Evolutionary conservation across 1,284 basidiomycete genomes (phyloP).

Genomic region (Veloboletus limbatus): DNA sequence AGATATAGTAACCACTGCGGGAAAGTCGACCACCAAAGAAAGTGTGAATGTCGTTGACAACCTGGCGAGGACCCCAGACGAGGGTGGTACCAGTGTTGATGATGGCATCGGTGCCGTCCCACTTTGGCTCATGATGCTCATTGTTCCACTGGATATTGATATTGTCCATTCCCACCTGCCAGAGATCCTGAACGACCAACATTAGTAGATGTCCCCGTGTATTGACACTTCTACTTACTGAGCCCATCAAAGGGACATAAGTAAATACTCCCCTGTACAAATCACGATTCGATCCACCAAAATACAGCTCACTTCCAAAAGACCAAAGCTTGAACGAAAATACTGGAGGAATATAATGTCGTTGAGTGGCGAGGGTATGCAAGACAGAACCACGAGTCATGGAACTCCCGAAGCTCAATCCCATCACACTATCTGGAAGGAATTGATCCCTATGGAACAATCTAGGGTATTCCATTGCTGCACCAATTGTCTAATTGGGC

Average conservation of each 20-base stretch:
- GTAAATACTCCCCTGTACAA: conserved; percentile 18
- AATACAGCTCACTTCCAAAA: conserved; percentile 33
- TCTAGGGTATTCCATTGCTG: conserved; percentile 27
- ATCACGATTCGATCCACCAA: conserved; percentile 34
- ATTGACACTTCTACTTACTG: conserved; percentile 19
- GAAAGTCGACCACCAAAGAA: conserved; percentile 8
- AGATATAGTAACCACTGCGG: conserved; percentile 4
- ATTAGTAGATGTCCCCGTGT: neutral
- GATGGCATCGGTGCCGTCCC: too few relatives aligned
- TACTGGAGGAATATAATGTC: too few relatives aligned
- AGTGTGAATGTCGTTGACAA: too few relatives aligned
- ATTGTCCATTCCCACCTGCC: conserved; percentile 27
- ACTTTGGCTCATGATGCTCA: too few relatives aligned
- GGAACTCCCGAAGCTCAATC: conserved; percentile 29
- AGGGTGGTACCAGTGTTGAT: too few relatives aligned
- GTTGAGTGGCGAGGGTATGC: too few relatives aligned
- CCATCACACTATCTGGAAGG: conserved; percentile 29
- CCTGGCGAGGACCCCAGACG: too few relatives aligned
- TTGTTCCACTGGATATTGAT: too few relatives aligned
- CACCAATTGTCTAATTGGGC: conserved; percentile 29
- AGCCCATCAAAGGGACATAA: conserved; percentile 29
- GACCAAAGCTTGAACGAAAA: conserved; percentile 40
- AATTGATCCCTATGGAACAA: too few relatives aligned
- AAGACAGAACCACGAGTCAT: conserved; percentile 8
- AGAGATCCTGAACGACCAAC: conserved; percentile 22